Percentiles rank a stretch among this genome's conserved stretches.
These are phyloP conservation scores for Tolypocladium nubicola DNA, from an alignment of 2,329 filamentous ascomycete species.

Conservation along the genomic window DNA sequence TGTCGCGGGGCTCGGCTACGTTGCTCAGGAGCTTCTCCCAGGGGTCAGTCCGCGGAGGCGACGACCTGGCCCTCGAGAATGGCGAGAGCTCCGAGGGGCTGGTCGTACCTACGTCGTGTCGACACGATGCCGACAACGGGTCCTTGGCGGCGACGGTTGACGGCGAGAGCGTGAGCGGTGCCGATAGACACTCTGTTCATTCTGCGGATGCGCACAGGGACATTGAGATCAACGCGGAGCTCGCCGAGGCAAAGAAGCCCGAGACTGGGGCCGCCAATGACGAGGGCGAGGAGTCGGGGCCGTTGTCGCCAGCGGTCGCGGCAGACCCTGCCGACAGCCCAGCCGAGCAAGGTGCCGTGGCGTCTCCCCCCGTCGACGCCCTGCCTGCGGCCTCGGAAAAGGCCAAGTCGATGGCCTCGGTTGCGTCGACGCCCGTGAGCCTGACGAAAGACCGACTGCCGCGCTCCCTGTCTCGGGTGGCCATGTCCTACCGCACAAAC, in stretches of 20 bases:
- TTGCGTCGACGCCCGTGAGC: constrained; percentile 31
- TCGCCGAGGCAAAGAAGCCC: constrained; percentile 11
- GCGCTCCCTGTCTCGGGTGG: constrained; percentile 61
- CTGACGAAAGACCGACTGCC: constrained; percentile 56
- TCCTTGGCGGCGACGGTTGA: constrained; percentile 51
- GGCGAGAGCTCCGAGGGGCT: constrained; percentile 37
- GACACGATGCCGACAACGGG: constrained; percentile 31
- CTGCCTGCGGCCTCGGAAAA: constrained; percentile 16
- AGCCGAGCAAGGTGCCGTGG: not conserved
- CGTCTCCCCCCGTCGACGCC: constrained; percentile 4
- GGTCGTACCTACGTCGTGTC: constrained; percentile 20
- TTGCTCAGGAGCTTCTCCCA: constrained; percentile 34
- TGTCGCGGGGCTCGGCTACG: constrained; percentile 36
- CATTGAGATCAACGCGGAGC: constrained; percentile 30
- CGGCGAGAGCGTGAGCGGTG: constrained; percentile 33
- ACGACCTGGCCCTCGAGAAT: constrained; percentile 7
- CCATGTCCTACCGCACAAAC: constrained; percentile 78
- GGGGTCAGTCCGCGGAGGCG: constrained; percentile 10
- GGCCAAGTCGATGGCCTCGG: constrained; percentile 30
- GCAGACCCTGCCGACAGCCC: not conserved
- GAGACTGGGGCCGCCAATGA: not conserved
- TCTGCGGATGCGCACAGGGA: constrained; percentile 13
- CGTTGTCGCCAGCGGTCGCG: no score
- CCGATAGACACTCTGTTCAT: constrained; percentile 19
- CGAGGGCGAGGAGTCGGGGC: no score